A percentile compares a stretch with the other conserved stretches of the same genome.
Evolutionary conservation across 129 eudicot genomes (phyloP).

Genomic region (Lactuca sativa): DNA sequence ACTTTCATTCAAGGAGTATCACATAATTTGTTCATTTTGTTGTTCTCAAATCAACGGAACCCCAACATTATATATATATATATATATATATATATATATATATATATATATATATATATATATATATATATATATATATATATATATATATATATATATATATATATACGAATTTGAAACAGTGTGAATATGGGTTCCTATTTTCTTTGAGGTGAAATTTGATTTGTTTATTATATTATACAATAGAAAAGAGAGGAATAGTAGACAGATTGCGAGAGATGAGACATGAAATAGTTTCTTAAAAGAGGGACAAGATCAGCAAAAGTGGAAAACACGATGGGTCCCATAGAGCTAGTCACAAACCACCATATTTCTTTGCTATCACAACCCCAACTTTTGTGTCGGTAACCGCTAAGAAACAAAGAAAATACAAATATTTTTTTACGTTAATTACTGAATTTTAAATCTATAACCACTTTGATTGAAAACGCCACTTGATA

Average conservation of each 20-base stretch:
- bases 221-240: not conserved
- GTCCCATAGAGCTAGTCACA: slow-evolving; percentile 42
- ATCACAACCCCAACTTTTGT: slow-evolving; percentile 24
- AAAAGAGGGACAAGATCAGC: slow-evolving; percentile 52
- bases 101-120: too few relatives aligned
- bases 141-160: too few relatives aligned
- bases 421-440: not conserved
- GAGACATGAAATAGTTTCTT: slow-evolving; percentile 39
- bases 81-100: too few relatives aligned
- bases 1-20: not conserved
- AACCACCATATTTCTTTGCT: slow-evolving; percentile 28
- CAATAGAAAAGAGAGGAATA: not conserved
- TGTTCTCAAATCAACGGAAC: too few relatives aligned
- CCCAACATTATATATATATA: too few relatives aligned
- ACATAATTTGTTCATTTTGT: too few relatives aligned
- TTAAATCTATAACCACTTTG: not conserved
- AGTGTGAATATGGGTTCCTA: not conserved
- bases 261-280: slow-evolving; percentile 31
- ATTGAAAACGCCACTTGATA: not conserved
- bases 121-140: too few relatives aligned
- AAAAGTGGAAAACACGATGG: slow-evolving; percentile 39
- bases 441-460: not conserved
- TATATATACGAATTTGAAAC: not conserved
- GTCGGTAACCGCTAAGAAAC: not conserved
- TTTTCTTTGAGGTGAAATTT: not conserved